These are phyloP conservation scores for Skeletonema tropicum DNA, from an alignment of 108 stramenopile species.

Conservation along the genomic window DNA sequence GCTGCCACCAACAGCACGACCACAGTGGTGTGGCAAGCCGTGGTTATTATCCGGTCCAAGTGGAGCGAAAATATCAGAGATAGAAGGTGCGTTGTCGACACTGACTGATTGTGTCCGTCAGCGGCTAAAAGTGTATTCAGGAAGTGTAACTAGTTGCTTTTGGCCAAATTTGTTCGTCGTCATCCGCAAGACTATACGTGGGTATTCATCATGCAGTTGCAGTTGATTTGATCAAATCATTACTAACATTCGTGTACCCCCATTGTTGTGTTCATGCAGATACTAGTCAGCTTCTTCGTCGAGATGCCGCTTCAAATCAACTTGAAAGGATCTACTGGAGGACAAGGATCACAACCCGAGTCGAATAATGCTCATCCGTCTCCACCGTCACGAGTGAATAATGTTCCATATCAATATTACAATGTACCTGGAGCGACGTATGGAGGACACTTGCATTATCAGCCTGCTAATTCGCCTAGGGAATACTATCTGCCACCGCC, in stretches of 20 bases:
- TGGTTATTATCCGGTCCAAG: too few relatives aligned
- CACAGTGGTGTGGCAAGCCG: too few relatives aligned
- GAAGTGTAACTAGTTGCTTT: too few relatives aligned
- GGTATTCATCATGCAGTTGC: not conserved
- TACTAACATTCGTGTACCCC: not conserved
- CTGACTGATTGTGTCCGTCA: too few relatives aligned
- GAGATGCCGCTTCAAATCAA: not conserved
- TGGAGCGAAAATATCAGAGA: too few relatives aligned
- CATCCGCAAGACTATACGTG: not conserved
- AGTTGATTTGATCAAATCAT: not conserved
- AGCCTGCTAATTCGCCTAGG: not conserved
- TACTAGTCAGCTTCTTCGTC: not conserved
- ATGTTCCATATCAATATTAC: not conserved
- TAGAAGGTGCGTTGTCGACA: too few relatives aligned
- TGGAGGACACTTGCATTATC: not conserved
- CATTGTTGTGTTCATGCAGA: not conserved
- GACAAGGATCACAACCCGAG: not conserved
- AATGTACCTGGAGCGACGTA: not conserved
- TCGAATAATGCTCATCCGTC: not conserved
- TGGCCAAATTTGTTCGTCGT: not conserved
- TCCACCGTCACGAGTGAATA: not conserved
- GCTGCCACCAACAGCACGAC: too few relatives aligned
- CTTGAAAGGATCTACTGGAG: not conserved
- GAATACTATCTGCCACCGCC: not conserved
- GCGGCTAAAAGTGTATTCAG: too few relatives aligned